These are phyloP conservation scores for Magnusiomyces suaveolens DNA, from an alignment of 1,139 yeast species.

Conservation along the genomic window DNA sequence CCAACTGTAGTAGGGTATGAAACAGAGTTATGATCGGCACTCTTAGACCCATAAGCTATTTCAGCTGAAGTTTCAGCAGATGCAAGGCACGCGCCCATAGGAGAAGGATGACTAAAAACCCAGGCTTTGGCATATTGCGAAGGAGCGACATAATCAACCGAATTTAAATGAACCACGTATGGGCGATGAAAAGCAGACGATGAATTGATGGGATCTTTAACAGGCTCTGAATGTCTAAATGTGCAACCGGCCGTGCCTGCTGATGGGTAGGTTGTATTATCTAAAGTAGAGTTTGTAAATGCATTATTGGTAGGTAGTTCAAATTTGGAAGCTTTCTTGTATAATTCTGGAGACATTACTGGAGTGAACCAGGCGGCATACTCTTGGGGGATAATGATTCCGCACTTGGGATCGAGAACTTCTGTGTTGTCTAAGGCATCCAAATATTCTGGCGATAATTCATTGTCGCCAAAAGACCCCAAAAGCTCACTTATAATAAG, in stretches of 20 bases:
- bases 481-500: constrained; percentile 69
- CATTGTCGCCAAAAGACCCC: constrained; percentile 91
- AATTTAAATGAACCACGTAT: constrained; percentile 51
- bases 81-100: not conserved
- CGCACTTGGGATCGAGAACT: constrained; percentile 22
- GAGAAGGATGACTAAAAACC: constrained; percentile 4
- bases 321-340: constrained; percentile 17
- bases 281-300: not conserved
- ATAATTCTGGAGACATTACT: constrained; percentile 45
- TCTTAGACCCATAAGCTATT: not conserved
- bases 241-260: not conserved
- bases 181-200: constrained; percentile 31
- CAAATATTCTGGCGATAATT: constrained; percentile 72
- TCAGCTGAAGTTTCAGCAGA: not conserved
- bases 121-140: not conserved
- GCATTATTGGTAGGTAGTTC: constrained; percentile 3
- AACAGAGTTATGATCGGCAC: constrained; percentile 5
- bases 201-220: constrained; percentile 34
- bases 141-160: constrained; percentile 33
- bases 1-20: not conserved
- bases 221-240: not conserved
- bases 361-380: constrained; percentile 59
- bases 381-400: constrained; percentile 53
- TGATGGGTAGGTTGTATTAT: not conserved
- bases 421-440: constrained; percentile 28